Conservation (phyloP, 2,329 filamentous ascomycete species). For the Pseudogymnoascus sp. region DNA sequence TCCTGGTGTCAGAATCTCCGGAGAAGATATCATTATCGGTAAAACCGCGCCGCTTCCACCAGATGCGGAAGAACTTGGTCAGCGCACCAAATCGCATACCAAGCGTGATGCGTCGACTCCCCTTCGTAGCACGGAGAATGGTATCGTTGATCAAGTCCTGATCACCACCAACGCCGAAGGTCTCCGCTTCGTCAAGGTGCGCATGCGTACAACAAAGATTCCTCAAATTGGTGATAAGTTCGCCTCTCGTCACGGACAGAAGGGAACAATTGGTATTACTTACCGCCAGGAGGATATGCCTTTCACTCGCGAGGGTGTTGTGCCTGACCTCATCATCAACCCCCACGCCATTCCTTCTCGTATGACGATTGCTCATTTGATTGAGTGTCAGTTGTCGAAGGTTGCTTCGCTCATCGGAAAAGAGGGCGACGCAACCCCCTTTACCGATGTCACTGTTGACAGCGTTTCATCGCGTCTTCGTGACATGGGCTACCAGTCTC, state of each 20-base stretch:
- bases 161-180: conserved; percentile 93
- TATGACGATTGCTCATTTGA: conserved; percentile 99
- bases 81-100: conserved; percentile 80
- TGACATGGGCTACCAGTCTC: conserved; percentile 88
- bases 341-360: conserved; percentile 98
- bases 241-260: conserved; percentile 96
- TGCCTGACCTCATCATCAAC: conserved; percentile 96
- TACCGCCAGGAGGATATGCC: conserved; percentile 99
- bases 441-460: conserved; percentile 95
- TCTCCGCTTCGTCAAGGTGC: conserved; percentile 92
- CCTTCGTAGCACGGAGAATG: conserved; percentile 88
- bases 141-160: conserved; percentile 89
- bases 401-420: conserved; percentile 88
- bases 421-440: conserved; percentile 95
- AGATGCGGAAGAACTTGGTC: conserved; percentile 88
- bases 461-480: conserved; percentile 80
- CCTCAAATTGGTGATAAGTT: conserved; percentile 99
- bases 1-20: conserved; percentile 88
- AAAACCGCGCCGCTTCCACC: conserved; percentile 94
- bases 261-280: conserved; percentile 97
- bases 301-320: conserved; percentile 84
- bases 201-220: conserved; percentile 93
- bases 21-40: conserved; percentile 97
- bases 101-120: conserved; percentile 96
- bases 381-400: conserved; percentile 96